phyloP scores from a whole-genome alignment of 163 green algal genomes.

The Prototheca cutis region DNA sequence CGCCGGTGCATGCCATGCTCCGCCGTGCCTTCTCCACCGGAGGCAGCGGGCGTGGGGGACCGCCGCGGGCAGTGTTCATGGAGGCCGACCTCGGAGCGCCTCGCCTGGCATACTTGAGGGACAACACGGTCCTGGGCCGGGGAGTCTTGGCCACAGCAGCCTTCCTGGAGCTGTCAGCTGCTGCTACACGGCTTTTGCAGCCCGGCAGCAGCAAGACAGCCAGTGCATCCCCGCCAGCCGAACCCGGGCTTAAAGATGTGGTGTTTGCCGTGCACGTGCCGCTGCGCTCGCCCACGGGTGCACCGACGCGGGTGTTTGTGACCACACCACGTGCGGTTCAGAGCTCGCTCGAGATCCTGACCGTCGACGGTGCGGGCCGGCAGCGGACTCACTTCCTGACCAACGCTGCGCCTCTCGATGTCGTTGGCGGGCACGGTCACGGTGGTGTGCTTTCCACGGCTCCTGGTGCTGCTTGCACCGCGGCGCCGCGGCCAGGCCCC shows the following conservation, averaged over 20 bases:
- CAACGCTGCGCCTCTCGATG: not conserved
- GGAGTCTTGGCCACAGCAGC: conserved; percentile 21
- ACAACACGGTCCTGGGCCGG: conserved; percentile 27
- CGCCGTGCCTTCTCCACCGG: not conserved
- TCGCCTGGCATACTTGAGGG: conserved; percentile 24
- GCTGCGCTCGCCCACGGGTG: not conserved
- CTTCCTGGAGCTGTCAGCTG: conserved; percentile 28
- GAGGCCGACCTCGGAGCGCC: conserved; percentile 8
- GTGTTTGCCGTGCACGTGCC: conserved; percentile 18
- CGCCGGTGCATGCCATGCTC: conserved; percentile 16
- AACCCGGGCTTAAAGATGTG: conserved; percentile 1
- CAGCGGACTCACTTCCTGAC: conserved; percentile 17
- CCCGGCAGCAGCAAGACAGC: too few relatives aligned
- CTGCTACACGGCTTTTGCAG: not conserved
- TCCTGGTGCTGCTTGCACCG: not conserved
- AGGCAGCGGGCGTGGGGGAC: not conserved
- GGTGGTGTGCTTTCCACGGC: not conserved
- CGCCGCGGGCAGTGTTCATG: too few relatives aligned
- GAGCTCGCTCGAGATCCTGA: conserved; percentile 8
- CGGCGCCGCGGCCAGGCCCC: conserved; percentile 1
- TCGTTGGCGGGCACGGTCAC: not conserved
- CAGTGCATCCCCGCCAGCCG: too few relatives aligned
- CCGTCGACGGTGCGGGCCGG: not conserved
- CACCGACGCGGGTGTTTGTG: not conserved
- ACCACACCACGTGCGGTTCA: not conserved